phyloP scores from a whole-genome alignment of 176 grass and related monocot species.

The Juncus effusus region DNA sequence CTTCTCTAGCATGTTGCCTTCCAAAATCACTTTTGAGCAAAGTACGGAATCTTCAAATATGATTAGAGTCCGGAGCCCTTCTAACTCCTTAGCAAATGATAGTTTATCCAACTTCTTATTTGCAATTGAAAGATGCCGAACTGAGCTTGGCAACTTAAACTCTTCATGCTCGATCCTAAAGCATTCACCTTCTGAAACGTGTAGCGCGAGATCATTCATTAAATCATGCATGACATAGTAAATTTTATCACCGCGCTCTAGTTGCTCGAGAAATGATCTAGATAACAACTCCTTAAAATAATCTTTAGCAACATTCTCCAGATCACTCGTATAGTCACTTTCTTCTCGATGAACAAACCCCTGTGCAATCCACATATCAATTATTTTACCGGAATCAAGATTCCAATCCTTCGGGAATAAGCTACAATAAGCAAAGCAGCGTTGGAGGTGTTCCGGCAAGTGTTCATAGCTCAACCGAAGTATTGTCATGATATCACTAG shows the following conservation, averaged over 20 bases:
- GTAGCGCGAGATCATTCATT: too few relatives aligned
- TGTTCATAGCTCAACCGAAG: too few relatives aligned
- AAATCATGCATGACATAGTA: too few relatives aligned
- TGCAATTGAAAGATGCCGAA: constrained; percentile 7
- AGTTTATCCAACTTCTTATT: background rate
- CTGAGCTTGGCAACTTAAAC: background rate
- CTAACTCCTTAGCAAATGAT: background rate
- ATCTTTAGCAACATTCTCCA: constrained; percentile 20
- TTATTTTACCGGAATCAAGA: too few relatives aligned
- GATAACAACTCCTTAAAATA: background rate
- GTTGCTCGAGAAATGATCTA: too few relatives aligned
- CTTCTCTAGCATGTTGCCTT: background rate
- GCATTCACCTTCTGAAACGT: background rate
- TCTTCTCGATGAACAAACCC: constrained; percentile 10
- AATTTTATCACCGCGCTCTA: too few relatives aligned
- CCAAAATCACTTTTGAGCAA: background rate
- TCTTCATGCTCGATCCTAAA: constrained; percentile 16
- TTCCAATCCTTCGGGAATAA: constrained; percentile 23
- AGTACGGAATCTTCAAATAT: background rate
- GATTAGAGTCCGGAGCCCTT: background rate
- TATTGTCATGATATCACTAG: constrained; percentile 5
- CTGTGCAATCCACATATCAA: background rate
- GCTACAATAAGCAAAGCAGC: background rate
- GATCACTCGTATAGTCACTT: background rate
- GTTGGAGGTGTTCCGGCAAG: too few relatives aligned